Percentiles rank a stretch among this genome's conserved stretches.
phyloP scores from a whole-genome alignment of 805 yeast genomes.

The Hanseniaspora lachancei region DNA sequence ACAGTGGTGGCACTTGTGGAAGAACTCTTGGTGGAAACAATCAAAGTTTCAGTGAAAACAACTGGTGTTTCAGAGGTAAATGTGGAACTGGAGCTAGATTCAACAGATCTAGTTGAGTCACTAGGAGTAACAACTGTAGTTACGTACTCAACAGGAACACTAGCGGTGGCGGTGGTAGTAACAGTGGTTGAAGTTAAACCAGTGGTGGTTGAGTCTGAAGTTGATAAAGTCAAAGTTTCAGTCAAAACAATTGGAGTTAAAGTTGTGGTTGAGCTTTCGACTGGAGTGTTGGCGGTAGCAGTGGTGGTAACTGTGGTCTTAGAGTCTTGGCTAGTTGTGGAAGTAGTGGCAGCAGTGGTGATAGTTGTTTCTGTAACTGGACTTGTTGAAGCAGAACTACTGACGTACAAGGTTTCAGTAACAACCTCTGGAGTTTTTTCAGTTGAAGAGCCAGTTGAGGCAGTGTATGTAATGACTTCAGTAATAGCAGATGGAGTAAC shows the following conservation, averaged over 20 bases:
- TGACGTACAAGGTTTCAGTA: neutral
- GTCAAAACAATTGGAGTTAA: neutral
- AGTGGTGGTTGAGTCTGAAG: slow-evolving; percentile 10
- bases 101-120: neutral
- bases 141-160: slow-evolving; percentile 9
- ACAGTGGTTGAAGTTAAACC: slow-evolving; percentile 13
- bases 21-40: slow-evolving; percentile 10
- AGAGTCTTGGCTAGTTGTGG: neutral
- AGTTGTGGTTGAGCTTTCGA: neutral
- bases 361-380: neutral
- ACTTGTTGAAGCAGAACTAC: slow-evolving; percentile 1
- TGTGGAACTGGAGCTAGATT: slow-evolving; percentile 13
- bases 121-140: slow-evolving; percentile 15
- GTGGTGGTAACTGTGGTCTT: neutral
- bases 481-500: neutral
- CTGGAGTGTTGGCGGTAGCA: neutral
- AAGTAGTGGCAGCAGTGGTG: neutral
- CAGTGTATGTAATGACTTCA: neutral
- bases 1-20: slow-evolving; percentile 13
- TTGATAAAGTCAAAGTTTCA: slow-evolving; percentile 5
- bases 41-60: slow-evolving; percentile 8
- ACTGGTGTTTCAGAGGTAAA: slow-evolving; percentile 7
- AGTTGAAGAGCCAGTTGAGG: slow-evolving; percentile 1
- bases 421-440: neutral
- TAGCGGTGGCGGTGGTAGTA: slow-evolving; percentile 9